Percentiles rank a stretch among this genome's conserved stretches.
These are phyloP conservation scores for Porcisia hertigi DNA, from an alignment of 208 protist species.

Conservation along the genomic window DNA sequence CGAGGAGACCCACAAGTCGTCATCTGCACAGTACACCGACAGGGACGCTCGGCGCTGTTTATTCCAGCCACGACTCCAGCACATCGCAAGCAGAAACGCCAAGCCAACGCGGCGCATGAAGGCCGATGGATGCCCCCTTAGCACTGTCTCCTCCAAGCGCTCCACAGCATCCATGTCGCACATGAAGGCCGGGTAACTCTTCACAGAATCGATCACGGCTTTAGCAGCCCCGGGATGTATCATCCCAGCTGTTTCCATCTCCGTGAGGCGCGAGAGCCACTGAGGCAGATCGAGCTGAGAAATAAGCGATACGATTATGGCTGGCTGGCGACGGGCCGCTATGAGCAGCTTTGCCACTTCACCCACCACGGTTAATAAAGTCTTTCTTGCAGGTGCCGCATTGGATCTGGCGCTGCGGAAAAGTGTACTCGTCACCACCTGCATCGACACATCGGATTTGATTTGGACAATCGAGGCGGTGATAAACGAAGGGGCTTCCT, in stretches of 20 bases:
- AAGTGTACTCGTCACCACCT: constrained; percentile 4
- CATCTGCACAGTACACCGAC: constrained; percentile 11
- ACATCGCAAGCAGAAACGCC: constrained; percentile 4
- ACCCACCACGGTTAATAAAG: not conserved
- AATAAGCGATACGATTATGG: constrained; percentile 7
- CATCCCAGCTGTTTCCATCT: constrained; percentile 7
- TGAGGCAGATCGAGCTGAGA: not conserved
- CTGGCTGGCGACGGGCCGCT: constrained; percentile 16
- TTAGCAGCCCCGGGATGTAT: constrained; percentile 21
- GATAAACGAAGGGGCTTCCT: constrained; percentile 10
- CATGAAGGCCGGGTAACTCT: not conserved
- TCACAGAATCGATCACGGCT: not conserved
- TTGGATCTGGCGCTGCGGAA: not conserved
- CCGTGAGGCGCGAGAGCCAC: constrained; percentile 12
- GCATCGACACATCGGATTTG: constrained; percentile 3
- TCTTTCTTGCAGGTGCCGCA: not conserved
- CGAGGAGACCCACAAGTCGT: constrained; percentile 30
- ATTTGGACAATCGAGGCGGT: constrained; percentile 10
- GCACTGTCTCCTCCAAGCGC: constrained; percentile 9
- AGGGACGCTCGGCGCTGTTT: constrained; percentile 1
- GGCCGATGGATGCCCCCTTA: constrained; percentile 4
- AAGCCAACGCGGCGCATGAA: constrained; percentile 31
- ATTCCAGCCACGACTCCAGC: constrained; percentile 14
- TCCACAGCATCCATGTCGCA: not conserved
- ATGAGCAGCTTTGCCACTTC: not conserved